phyloP scores from a whole-genome alignment of 371 early-diverging fungal genomes.

The Saksenaea vasiformis region DNA sequence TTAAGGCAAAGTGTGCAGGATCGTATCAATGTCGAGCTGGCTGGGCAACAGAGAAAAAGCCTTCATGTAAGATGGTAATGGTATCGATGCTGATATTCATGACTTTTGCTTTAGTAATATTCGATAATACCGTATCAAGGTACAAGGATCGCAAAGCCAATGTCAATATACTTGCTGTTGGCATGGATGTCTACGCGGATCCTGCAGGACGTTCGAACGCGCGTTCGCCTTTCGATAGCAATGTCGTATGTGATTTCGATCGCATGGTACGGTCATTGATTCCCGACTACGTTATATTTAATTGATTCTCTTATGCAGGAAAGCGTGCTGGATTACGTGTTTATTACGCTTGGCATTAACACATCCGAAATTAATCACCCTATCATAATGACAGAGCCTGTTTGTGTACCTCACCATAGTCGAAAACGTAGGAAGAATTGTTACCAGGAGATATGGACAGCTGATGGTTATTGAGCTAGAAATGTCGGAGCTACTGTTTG shows the following conservation, averaged over 20 bases:
- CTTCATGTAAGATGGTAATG: constrained; percentile 53
- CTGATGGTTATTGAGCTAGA: constrained; percentile 35
- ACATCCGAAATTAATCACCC: constrained; percentile 71
- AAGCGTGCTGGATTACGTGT: constrained; percentile 81
- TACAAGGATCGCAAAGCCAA: constrained; percentile 77
- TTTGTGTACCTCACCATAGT: constrained; percentile 73
- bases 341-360: constrained; percentile 77
- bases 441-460: neutral
- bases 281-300: constrained; percentile 10
- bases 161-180: constrained; percentile 64
- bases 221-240: constrained; percentile 77
- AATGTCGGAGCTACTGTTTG: constrained; percentile 87
- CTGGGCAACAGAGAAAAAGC: constrained; percentile 71
- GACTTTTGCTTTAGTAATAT: constrained; percentile 56
- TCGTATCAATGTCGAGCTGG: constrained; percentile 82
- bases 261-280: constrained; percentile 52
- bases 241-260: constrained; percentile 70
- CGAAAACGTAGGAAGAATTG: constrained; percentile 58
- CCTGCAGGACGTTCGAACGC: constrained; percentile 67
- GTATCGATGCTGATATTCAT: neutral
- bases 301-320: constrained; percentile 52
- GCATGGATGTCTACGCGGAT: constrained; percentile 76
- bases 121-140: constrained; percentile 81
- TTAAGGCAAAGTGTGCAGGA: constrained; percentile 42
- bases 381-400: constrained; percentile 84